These are phyloP conservation scores for Phaeotremella skinneri DNA, from an alignment of 768 basidiomycete genomes.

Conservation along the genomic window DNA sequence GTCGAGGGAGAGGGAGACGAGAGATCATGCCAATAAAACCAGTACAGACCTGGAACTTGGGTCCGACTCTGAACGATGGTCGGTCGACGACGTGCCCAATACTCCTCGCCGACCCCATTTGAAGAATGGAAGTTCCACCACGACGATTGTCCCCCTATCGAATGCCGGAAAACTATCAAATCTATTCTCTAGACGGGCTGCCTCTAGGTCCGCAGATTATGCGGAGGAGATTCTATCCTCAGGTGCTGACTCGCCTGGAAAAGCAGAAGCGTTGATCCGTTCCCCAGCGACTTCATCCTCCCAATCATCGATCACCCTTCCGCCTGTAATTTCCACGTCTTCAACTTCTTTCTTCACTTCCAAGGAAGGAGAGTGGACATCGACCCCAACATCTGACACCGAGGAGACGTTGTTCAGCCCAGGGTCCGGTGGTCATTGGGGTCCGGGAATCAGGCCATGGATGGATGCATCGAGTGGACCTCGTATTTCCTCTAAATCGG, in stretches of 20 bases:
- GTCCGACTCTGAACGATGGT: neutral
- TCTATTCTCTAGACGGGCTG: constrained; percentile 26
- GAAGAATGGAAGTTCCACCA: constrained; percentile 9
- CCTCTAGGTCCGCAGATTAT: constrained; percentile 14
- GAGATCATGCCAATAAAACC: neutral
- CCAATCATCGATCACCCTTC: constrained; percentile 29
- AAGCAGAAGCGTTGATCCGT: constrained; percentile 14
- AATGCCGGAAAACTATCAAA: constrained; percentile 6
- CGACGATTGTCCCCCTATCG: constrained; percentile 13
- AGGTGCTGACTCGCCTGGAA: neutral
- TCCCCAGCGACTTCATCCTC: constrained; percentile 21
- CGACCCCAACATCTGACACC: constrained; percentile 25
- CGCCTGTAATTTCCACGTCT: constrained; percentile 13
- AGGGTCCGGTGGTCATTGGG: constrained; percentile 22
- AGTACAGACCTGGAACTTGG: neutral
- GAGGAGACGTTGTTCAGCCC: constrained; percentile 39
- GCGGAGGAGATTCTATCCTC: constrained; percentile 1
- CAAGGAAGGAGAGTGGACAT: constrained; percentile 13
- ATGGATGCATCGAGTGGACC: constrained; percentile 25
- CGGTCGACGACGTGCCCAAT: neutral
- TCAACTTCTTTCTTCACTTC: constrained; percentile 16
- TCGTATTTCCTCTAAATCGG: constrained; percentile 22
- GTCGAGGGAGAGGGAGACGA: neutral
- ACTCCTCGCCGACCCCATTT: constrained; percentile 13
- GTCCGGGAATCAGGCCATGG: constrained; percentile 39